A percentile compares a stretch with the other conserved stretches of the same genome.
Evolutionary conservation across 768 basidiomycete genomes (phyloP).

Genomic region (Termitomyces sp.): DNA sequence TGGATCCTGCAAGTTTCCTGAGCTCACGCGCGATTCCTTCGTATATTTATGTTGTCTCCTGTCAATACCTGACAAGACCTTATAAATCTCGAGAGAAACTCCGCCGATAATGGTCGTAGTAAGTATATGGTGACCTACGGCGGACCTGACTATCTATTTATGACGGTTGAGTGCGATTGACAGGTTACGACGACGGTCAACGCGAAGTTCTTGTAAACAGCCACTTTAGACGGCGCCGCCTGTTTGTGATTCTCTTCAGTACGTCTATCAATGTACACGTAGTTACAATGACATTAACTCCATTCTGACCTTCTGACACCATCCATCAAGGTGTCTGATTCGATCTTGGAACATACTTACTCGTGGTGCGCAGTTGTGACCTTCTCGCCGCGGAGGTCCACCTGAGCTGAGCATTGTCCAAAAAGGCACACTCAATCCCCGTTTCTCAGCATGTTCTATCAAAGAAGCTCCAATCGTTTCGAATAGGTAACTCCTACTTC

Average conservation of each 20-base stretch:
- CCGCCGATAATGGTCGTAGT: not conserved
- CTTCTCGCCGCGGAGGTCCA: constrained; percentile 10
- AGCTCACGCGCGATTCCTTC: constrained; percentile 1
- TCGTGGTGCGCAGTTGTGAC: not conserved
- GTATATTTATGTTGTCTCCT: constrained; percentile 4
- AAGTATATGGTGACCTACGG: no score
- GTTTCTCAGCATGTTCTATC: not conserved
- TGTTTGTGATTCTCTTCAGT: not conserved
- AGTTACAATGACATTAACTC: not conserved
- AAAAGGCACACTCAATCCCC: not conserved
- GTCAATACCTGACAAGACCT: not conserved
- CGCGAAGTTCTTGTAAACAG: not conserved
- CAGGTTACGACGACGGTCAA: not conserved
- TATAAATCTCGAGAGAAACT: not conserved
- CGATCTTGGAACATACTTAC: not conserved
- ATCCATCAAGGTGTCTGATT: not conserved
- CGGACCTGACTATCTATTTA: no score
- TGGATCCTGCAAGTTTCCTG: constrained; percentile 7
- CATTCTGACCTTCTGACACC: constrained; percentile 4
- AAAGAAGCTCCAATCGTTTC: not conserved
- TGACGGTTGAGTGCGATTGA: not conserved
- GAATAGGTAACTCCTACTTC: not conserved
- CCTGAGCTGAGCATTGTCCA: not conserved
- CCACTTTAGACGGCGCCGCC: not conserved
- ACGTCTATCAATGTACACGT: not conserved